phyloP scores from a whole-genome alignment of 768 basidiomycete species.

The Neoboletus magnificus region DNA sequence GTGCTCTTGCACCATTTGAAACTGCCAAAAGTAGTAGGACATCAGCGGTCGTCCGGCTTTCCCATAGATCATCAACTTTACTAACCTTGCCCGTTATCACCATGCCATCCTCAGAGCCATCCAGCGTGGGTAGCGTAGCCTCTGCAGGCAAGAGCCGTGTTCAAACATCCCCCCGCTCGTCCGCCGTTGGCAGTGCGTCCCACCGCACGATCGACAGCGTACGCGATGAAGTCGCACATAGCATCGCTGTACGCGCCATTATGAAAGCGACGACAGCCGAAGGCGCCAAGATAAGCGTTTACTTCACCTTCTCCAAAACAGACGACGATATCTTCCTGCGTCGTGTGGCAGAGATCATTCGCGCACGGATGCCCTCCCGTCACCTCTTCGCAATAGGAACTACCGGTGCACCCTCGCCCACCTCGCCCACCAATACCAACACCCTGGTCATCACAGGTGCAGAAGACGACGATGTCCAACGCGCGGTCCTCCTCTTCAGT shows the following conservation, averaged over 20 bases:
- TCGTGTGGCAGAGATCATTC: conserved; percentile 48
- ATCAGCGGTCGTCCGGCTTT: background rate
- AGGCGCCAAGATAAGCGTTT: conserved; percentile 56
- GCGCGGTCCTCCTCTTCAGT: conserved; percentile 59
- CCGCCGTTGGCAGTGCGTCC: background rate
- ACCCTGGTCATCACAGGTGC: conserved; percentile 60
- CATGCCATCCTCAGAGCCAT: conserved; percentile 29
- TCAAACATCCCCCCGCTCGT: conserved; percentile 2
- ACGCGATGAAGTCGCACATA: conserved; percentile 55
- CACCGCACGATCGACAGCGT: conserved; percentile 56
- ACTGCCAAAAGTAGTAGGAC: background rate
- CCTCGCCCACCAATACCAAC: conserved; percentile 31
- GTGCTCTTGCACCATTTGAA: background rate
- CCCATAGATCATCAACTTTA: background rate
- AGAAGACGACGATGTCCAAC: conserved; percentile 53
- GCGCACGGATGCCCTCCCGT: conserved; percentile 38
- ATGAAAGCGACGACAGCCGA: conserved; percentile 49
- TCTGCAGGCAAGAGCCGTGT: background rate
- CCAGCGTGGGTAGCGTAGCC: conserved; percentile 14
- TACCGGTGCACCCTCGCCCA: conserved; percentile 35
- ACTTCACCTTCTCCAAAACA: conserved; percentile 54
- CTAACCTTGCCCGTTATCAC: background rate
- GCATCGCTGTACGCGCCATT: conserved; percentile 53
- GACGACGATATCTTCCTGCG: conserved; percentile 57
- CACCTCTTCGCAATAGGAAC: conserved; percentile 58